Percentiles rank a stretch among this genome's conserved stretches.
phyloP scores from a whole-genome alignment of 768 basidiomycete species.

The Solioccasus polychromus region DNA sequence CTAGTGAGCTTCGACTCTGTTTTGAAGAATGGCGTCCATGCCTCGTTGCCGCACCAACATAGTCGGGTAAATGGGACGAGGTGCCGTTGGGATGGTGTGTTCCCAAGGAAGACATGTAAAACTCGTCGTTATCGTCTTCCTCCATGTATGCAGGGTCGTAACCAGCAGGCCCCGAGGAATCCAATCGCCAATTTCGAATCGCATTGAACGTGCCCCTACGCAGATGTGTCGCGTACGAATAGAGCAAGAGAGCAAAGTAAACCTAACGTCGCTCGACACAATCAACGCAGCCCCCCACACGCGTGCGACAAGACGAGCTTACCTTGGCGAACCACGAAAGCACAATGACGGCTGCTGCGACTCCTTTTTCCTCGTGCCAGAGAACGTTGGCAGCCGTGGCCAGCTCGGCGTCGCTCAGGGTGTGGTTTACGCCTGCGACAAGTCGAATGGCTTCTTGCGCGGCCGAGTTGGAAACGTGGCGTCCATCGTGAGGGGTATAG shows the following conservation, averaged over 20 bases:
- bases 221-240: constrained; percentile 91
- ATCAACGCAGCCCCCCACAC: background rate
- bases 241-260: constrained; percentile 86
- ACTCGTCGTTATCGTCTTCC: constrained; percentile 64
- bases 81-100: constrained; percentile 39
- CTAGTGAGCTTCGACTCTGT: constrained; percentile 23
- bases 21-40: constrained; percentile 26
- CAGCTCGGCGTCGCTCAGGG: constrained; percentile 64
- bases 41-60: constrained; percentile 52
- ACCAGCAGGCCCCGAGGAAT: constrained; percentile 19
- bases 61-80: constrained; percentile 61
- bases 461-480: constrained; percentile 71
- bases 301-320: constrained; percentile 14
- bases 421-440: constrained; percentile 47
- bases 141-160: constrained; percentile 36
- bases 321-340: constrained; percentile 90
- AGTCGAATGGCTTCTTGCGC: constrained; percentile 88
- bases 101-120: constrained; percentile 64
- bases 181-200: constrained; percentile 46
- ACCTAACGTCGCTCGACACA: constrained; percentile 48
- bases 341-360: constrained; percentile 72
- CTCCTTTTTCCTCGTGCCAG: constrained; percentile 88
- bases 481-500: constrained; percentile 89
- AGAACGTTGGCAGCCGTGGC: constrained; percentile 71
- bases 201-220: constrained; percentile 87